Conservation (phyloP, 139 green algal genomes). For the Zygnema circumcarinatum region DNA sequence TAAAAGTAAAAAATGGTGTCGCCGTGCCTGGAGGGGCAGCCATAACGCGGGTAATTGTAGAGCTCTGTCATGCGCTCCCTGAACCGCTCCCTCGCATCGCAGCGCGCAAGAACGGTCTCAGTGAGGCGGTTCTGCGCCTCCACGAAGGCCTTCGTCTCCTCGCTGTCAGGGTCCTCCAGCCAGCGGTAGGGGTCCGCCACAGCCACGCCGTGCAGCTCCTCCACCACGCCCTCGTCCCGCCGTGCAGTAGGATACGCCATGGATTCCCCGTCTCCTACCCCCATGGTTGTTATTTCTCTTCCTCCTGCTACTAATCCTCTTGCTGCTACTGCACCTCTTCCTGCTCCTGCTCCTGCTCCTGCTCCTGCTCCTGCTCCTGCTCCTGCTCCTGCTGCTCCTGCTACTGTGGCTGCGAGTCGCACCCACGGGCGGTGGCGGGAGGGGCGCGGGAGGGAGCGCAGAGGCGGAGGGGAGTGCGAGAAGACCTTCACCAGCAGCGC, state of each 20-base stretch:
- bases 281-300: no score
- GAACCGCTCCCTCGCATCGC: constrained; percentile 73
- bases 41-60: constrained; percentile 81
- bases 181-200: constrained; percentile 82
- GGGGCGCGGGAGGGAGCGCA: no score
- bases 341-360: no score
- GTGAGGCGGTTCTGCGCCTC: constrained; percentile 85
- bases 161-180: constrained; percentile 86
- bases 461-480: no score
- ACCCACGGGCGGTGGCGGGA: no score
- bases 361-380: no score
- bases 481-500: no score
- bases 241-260: constrained; percentile 55
- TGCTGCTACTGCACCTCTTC: no score
- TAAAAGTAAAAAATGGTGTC: constrained; percentile 82
- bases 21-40: constrained; percentile 72
- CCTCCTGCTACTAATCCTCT: no score
- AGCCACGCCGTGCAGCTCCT: constrained; percentile 74
- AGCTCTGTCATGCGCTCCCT: constrained; percentile 65
- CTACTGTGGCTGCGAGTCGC: no score
- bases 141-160: constrained; percentile 81
- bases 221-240: constrained; percentile 74
- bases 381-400: no score
- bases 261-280: no score
- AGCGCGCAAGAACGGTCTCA: constrained; percentile 72